Percentiles rank a stretch among this genome's conserved stretches.
Evolutionary conservation across 2,329 filamentous ascomycete species (phyloP).

Genomic region (Colletotrichum gigasporum): DNA sequence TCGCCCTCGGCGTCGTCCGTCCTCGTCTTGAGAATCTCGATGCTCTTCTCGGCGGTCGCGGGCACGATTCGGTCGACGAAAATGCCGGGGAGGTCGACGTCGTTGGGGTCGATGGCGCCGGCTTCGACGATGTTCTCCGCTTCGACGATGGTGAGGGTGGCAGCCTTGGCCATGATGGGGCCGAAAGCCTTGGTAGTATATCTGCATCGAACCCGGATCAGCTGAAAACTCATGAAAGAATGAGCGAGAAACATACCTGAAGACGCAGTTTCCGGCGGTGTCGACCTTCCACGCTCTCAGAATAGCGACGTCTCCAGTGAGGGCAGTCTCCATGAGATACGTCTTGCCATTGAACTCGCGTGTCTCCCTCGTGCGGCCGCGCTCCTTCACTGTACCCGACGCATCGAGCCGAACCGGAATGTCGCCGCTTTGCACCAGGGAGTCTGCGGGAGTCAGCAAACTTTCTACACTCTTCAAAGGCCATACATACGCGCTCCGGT

Average conservation of each 20-base stretch:
- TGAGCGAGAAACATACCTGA: conserved; percentile 60
- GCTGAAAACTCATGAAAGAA: background rate
- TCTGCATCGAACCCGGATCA: conserved; percentile 40
- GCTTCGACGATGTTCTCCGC: conserved; percentile 84
- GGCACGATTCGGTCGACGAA: conserved; percentile 85
- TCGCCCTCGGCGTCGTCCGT: conserved; percentile 46
- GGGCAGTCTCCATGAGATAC: conserved; percentile 81
- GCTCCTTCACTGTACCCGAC: conserved; percentile 69
- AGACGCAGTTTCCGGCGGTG: conserved; percentile 80
- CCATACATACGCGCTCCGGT: conserved; percentile 69
- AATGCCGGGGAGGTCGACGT: conserved; percentile 83
- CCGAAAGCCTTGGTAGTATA: conserved; percentile 81
- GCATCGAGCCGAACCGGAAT: conserved; percentile 71
- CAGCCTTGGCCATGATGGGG: conserved; percentile 83
- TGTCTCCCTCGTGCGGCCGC: conserved; percentile 73
- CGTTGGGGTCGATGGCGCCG: conserved; percentile 77
- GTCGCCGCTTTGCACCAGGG: conserved; percentile 73
- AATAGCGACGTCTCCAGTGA: conserved; percentile 81
- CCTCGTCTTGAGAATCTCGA: conserved; percentile 74
- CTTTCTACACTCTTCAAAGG: conserved; percentile 14
- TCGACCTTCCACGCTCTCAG: conserved; percentile 81
- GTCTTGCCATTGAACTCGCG: conserved; percentile 77
- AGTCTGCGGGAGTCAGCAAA: conserved; percentile 51
- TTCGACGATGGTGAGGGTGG: conserved; percentile 81
- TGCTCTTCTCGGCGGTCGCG: conserved; percentile 74